Evolutionary conservation across 2,329 filamentous ascomycete genomes (phyloP).

Genomic region (Ophiocordyceps camponoti-rufipedis): DNA sequence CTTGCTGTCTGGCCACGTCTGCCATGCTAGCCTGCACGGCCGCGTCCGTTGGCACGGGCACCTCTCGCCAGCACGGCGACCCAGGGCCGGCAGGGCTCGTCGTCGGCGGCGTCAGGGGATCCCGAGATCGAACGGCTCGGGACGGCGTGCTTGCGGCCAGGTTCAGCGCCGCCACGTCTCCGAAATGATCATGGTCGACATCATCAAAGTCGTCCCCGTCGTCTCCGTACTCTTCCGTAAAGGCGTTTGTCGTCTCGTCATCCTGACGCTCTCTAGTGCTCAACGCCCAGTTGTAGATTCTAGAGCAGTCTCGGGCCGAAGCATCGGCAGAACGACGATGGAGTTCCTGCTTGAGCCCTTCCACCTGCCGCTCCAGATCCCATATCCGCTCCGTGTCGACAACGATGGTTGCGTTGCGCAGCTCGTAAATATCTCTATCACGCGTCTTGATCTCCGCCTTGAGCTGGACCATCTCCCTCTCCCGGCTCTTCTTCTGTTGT

Average conservation of each 20-base stretch:
- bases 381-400: slow-evolving; percentile 28
- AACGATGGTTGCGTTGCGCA: slow-evolving; percentile 30
- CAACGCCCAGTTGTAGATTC: slow-evolving; percentile 29
- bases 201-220: neutral
- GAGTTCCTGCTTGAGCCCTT: slow-evolving; percentile 16
- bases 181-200: slow-evolving; percentile 20
- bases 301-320: neutral
- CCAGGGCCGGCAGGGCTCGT: slow-evolving; percentile 26
- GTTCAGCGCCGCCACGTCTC: slow-evolving; percentile 31
- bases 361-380: slow-evolving; percentile 21
- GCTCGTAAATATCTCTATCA: slow-evolving; percentile 33
- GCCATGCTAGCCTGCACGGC: slow-evolving; percentile 23
- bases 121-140: slow-evolving; percentile 16
- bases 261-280: slow-evolving; percentile 25
- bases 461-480: slow-evolving; percentile 29
- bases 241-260: slow-evolving; percentile 20
- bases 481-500: slow-evolving; percentile 23
- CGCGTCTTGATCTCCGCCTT: slow-evolving; percentile 27
- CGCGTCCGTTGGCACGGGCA: slow-evolving; percentile 8
- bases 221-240: neutral
- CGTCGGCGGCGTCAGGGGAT: slow-evolving; percentile 34
- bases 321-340: slow-evolving; percentile 7
- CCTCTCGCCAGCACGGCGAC: slow-evolving; percentile 17
- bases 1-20: slow-evolving; percentile 20
- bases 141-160: slow-evolving; percentile 33